Conservation (phyloP, 1,284 basidiomycete species). For the Malassezia yamatoensis region DNA sequence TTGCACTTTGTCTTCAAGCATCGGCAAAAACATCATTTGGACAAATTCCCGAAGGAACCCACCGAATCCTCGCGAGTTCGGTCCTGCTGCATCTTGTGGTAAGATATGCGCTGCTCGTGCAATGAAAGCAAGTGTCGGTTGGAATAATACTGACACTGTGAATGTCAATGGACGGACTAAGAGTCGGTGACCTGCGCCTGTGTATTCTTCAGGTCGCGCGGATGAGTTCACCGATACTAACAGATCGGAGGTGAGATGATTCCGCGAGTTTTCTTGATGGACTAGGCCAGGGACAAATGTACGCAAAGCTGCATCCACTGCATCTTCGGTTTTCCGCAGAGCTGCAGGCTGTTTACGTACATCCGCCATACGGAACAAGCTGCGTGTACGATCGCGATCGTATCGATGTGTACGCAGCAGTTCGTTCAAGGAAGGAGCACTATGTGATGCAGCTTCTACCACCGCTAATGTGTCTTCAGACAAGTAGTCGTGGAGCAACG, state of each 20-base stretch:
- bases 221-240: neutral
- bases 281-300: conserved; percentile 90
- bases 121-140: conserved; percentile 79
- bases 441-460: conserved; percentile 59
- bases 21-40: conserved; percentile 79
- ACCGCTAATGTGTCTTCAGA: conserved; percentile 74
- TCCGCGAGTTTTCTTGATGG: conserved; percentile 18
- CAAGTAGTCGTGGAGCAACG: conserved; percentile 79
- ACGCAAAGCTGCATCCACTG: conserved; percentile 70
- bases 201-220: conserved; percentile 11
- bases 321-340: conserved; percentile 69
- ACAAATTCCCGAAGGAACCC: conserved; percentile 87
- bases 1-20: conserved; percentile 81
- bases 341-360: conserved; percentile 51
- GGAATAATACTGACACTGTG: conserved; percentile 85
- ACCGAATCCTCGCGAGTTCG: conserved; percentile 55
- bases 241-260: neutral
- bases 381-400: conserved; percentile 31
- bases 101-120: conserved; percentile 53
- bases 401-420: conserved; percentile 54
- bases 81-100: conserved; percentile 33
- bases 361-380: conserved; percentile 78
- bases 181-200: conserved; percentile 64
- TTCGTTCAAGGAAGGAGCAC: conserved; percentile 86
- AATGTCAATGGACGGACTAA: conserved; percentile 86